These are phyloP conservation scores for Fusarium pseudoanthophilum DNA, from an alignment of 2,329 filamentous ascomycete genomes.

Conservation along the genomic window DNA sequence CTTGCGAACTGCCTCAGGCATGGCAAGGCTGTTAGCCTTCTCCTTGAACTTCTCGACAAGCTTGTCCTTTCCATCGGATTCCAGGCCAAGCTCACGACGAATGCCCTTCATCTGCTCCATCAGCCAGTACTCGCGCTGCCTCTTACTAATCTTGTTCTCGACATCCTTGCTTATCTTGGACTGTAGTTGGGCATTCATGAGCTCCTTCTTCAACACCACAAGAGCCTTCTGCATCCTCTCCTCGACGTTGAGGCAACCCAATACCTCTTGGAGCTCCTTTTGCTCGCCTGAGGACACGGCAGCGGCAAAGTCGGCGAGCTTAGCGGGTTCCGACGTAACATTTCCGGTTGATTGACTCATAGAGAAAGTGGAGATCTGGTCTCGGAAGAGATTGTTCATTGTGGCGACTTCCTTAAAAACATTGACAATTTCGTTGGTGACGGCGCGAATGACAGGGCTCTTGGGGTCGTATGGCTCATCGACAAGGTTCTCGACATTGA, in stretches of 20 bases:
- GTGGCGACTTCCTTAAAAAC: conserved; percentile 97
- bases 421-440: conserved; percentile 98
- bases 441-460: conserved; percentile 86
- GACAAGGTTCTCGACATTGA: conserved; percentile 91
- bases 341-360: conserved; percentile 96
- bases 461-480: conserved; percentile 93
- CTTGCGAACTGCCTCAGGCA: conserved; percentile 96
- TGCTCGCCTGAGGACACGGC: conserved; percentile 96
- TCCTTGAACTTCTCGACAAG: conserved; percentile 97
- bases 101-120: conserved; percentile 99
- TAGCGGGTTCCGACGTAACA: conserved; percentile 92
- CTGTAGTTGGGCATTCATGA: conserved; percentile 97
- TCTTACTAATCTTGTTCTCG: conserved; percentile 95
- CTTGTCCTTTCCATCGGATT: conserved; percentile 98
- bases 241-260: conserved; percentile 90
- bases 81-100: conserved; percentile 91
- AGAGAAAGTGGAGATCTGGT: conserved; percentile 97
- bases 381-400: conserved; percentile 93
- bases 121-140: conserved; percentile 96
- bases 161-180: conserved; percentile 99
- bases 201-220: conserved; percentile 93
- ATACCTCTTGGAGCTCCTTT: conserved; percentile 89
- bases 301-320: conserved; percentile 95
- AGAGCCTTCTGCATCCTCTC: conserved; percentile 92
- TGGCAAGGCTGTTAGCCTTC: conserved; percentile 90